These are phyloP conservation scores for Beauveria sp. DNA, from an alignment of 2,329 filamentous ascomycete species.

Conservation along the genomic window DNA sequence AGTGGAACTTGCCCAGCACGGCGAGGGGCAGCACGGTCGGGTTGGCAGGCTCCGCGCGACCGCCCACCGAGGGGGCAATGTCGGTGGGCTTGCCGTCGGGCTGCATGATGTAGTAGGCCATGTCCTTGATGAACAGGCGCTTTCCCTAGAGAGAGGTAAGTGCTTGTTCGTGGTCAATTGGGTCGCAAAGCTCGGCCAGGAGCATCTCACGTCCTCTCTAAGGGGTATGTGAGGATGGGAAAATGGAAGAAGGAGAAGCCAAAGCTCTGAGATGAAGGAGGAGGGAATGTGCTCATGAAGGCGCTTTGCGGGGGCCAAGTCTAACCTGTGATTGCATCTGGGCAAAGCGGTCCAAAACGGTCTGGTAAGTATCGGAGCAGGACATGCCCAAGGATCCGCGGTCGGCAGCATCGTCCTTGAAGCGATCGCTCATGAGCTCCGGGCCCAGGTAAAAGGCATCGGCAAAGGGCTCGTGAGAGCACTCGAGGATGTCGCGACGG, in stretches of 20 bases:
- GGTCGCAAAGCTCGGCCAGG: neutral
- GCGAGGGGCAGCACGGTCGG: conserved; percentile 76
- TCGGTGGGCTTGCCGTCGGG: conserved; percentile 59
- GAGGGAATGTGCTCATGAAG: conserved; percentile 1
- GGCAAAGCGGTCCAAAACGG: conserved; percentile 70
- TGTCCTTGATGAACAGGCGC: conserved; percentile 96
- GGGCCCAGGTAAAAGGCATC: conserved; percentile 96
- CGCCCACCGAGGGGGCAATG: conserved; percentile 74
- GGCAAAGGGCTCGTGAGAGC: conserved; percentile 91
- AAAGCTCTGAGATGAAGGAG: neutral
- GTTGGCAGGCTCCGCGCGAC: conserved; percentile 57
- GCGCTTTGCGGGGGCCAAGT: conserved; percentile 16
- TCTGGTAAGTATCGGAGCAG: conserved; percentile 59
- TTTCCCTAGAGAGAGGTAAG: conserved; percentile 56
- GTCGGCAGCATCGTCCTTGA: conserved; percentile 55
- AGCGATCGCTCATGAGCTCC: conserved; percentile 75
- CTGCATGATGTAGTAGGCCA: conserved; percentile 84
- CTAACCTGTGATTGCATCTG: conserved; percentile 66
- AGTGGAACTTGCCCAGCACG: conserved; percentile 75
- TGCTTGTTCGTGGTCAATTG: conserved; percentile 2
- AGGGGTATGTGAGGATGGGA: neutral
- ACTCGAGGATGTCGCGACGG: conserved; percentile 69
- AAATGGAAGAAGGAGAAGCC: neutral
- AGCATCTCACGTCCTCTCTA: too few relatives aligned
- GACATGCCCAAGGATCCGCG: conserved; percentile 58